These are phyloP conservation scores for Calonectria honghensis DNA, from an alignment of 2,329 filamentous ascomycete genomes.

Conservation along the genomic window DNA sequence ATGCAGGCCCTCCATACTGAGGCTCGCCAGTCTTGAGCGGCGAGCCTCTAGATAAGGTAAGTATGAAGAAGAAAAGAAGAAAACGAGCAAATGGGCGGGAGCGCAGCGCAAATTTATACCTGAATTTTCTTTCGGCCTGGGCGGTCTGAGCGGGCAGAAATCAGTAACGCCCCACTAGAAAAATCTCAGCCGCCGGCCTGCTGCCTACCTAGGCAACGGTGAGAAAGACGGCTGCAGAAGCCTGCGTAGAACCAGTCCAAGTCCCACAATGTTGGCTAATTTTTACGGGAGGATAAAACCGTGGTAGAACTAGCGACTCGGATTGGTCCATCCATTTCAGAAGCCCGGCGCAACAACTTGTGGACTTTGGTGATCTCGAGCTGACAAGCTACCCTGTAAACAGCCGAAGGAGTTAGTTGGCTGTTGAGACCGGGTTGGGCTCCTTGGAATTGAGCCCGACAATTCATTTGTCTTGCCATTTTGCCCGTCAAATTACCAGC, in stretches of 20 bases:
- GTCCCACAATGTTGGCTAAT: background rate
- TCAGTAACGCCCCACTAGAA: background rate
- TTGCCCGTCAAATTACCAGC: background rate
- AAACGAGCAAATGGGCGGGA: slow-evolving; percentile 27
- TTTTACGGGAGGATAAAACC: background rate
- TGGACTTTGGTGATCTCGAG: background rate
- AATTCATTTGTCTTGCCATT: background rate
- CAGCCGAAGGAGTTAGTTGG: background rate
- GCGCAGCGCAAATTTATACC: background rate
- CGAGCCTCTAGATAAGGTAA: slow-evolving; percentile 69
- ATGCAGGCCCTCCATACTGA: slow-evolving; percentile 71
- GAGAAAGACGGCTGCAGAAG: background rate
- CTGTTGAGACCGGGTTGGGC: background rate
- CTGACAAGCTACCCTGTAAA: background rate
- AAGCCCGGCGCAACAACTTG: no score
- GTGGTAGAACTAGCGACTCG: background rate
- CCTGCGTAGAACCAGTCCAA: no score
- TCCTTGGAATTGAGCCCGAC: background rate
- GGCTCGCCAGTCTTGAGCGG: slow-evolving; percentile 67
- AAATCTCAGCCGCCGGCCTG: background rate
- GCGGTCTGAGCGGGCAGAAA: slow-evolving; percentile 10
- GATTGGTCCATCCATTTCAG: background rate
- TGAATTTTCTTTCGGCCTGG: no score
- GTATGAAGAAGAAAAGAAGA: slow-evolving; percentile 69
- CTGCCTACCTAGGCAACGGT: background rate